A percentile compares a stretch with the other conserved stretches of the same genome.
Conservation (phyloP, 164 flowering plant species). For the Malania oleifera region DNA sequence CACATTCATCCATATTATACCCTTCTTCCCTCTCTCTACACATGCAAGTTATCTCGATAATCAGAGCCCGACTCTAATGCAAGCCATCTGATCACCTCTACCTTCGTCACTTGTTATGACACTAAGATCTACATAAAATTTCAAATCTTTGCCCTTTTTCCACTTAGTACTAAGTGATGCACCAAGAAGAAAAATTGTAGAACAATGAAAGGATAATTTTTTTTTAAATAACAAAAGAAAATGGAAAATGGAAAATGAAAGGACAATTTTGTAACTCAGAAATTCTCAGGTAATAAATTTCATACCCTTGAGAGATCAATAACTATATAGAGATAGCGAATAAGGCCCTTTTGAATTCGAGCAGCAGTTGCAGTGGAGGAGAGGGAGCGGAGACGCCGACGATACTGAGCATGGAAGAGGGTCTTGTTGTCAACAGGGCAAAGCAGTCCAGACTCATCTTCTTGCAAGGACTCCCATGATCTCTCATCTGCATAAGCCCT, state of each 20-base stretch:
- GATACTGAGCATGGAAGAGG: slow-evolving; percentile 77
- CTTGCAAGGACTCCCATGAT: slow-evolving; percentile 89
- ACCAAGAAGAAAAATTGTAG: background rate
- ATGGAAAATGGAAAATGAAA: too few species aligned
- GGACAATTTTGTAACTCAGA: background rate
- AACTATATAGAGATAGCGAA: slow-evolving; percentile 76
- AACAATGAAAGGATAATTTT: background rate
- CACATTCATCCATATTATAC: too few species aligned
- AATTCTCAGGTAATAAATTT: background rate
- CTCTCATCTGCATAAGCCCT: slow-evolving; percentile 84
- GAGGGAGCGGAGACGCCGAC: slow-evolving; percentile 63
- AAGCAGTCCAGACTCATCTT: slow-evolving; percentile 86
- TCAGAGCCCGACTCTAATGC: too few species aligned
- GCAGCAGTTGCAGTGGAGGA: slow-evolving; percentile 33
- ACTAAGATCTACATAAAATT: too few species aligned
- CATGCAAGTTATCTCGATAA: too few species aligned
- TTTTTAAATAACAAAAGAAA: too few species aligned
- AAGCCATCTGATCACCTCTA: too few species aligned
- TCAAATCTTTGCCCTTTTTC: too few species aligned
- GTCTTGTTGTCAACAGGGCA: slow-evolving; percentile 61
- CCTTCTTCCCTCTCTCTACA: too few species aligned
- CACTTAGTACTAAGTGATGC: background rate
- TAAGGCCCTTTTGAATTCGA: slow-evolving; percentile 87
- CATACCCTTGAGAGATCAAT: slow-evolving; percentile 84
- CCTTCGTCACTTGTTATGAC: too few species aligned